Evolutionary conservation across 208 protist genomes (phyloP).

Genomic region (Trypanosoma congolense): DNA sequence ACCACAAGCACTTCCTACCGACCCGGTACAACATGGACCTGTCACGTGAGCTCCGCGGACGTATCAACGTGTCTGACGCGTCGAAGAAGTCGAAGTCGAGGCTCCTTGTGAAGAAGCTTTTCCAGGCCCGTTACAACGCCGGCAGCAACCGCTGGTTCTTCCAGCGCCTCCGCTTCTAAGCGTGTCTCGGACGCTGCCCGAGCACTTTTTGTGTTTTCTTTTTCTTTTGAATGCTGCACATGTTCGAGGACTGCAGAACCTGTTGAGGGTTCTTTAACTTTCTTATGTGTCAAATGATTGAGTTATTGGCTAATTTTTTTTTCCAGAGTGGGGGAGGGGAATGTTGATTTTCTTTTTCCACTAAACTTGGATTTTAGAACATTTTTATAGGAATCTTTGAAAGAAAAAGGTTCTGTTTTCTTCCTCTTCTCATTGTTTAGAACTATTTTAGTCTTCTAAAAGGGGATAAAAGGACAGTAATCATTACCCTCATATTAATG

Average conservation of each 20-base stretch:
- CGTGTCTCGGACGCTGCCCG: background rate
- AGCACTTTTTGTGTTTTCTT: slow-evolving; percentile 9
- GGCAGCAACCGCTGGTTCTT: slow-evolving; percentile 99
- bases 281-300: too few species aligned
- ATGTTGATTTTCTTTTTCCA: too few species aligned
- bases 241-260: background rate
- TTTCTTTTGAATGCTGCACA: background rate
- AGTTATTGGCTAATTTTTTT: too few species aligned
- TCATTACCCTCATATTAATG: too few species aligned
- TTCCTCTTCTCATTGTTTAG: too few species aligned
- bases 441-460: too few species aligned
- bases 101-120: slow-evolving; percentile 84
- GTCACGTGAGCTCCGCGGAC: slow-evolving; percentile 86
- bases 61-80: slow-evolving; percentile 89
- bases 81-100: slow-evolving; percentile 83
- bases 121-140: slow-evolving; percentile 94
- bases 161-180: slow-evolving; percentile 98
- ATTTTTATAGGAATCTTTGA: too few species aligned
- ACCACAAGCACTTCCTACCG: slow-evolving; percentile 98
- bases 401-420: too few species aligned
- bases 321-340: too few species aligned
- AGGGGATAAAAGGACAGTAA: too few species aligned
- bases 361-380: too few species aligned
- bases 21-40: slow-evolving; percentile 95
- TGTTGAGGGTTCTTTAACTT: too few species aligned